phyloP scores from a whole-genome alignment of 495 filamentous ascomycete genomes.

The Penicillium salamii region DNA sequence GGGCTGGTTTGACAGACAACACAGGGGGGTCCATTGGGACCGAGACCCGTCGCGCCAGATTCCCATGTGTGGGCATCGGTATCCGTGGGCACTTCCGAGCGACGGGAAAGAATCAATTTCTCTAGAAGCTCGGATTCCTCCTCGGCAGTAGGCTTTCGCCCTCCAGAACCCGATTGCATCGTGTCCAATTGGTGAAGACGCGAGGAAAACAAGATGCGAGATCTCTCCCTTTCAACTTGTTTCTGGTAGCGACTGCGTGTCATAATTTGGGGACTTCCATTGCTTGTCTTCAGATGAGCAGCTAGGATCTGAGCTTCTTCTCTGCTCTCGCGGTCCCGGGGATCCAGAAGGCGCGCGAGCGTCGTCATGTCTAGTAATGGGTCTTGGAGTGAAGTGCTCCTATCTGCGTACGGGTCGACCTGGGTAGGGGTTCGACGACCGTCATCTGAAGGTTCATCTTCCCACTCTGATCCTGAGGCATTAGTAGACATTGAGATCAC shows the following conservation, averaged over 20 bases:
- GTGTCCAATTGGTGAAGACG: slow-evolving; percentile 23
- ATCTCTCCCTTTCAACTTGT: slow-evolving; percentile 60
- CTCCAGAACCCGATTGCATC: slow-evolving; percentile 19
- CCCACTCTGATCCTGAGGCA: slow-evolving; percentile 54
- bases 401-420: slow-evolving; percentile 38
- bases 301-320: slow-evolving; percentile 80
- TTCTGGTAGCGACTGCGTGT: slow-evolving; percentile 76
- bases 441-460: slow-evolving; percentile 45
- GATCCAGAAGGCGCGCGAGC: slow-evolving; percentile 81
- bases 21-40: slow-evolving; percentile 75
- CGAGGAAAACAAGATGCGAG: slow-evolving; percentile 58
- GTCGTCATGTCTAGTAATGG: slow-evolving; percentile 61
- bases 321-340: slow-evolving; percentile 69
- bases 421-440: slow-evolving; percentile 80
- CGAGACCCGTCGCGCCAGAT: slow-evolving; percentile 67
- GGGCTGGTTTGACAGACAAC: slow-evolving; percentile 90
- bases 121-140: slow-evolving; percentile 83
- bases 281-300: slow-evolving; percentile 65
- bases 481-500: slow-evolving; percentile 63
- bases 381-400: slow-evolving; percentile 58
- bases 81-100: slow-evolving; percentile 26
- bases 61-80: slow-evolving; percentile 51
- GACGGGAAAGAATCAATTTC: slow-evolving; percentile 68
- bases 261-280: slow-evolving; percentile 52
- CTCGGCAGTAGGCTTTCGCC: slow-evolving; percentile 52